phyloP scores from a whole-genome alignment of 2,329 filamentous ascomycete species.

The Chrysosporium keratinophilum region DNA sequence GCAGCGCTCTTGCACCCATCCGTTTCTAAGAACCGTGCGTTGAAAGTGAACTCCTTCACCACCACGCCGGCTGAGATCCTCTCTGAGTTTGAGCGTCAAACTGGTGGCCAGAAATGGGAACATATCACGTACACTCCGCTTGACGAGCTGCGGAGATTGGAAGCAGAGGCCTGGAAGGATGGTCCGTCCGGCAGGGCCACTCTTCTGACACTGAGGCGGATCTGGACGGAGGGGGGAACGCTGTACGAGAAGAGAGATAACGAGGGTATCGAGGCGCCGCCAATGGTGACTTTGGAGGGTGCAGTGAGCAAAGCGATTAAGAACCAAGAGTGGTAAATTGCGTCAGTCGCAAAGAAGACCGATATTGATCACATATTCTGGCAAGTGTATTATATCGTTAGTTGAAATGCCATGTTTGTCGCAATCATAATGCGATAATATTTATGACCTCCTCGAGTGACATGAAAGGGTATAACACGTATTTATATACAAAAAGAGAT shows the following conservation, averaged over 20 bases:
- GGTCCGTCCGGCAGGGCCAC: slow-evolving; percentile 43
- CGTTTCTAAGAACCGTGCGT: slow-evolving; percentile 43
- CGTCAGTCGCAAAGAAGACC: not conserved
- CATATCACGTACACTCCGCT: slow-evolving; percentile 43
- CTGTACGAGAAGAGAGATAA: slow-evolving; percentile 61
- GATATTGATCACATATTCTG: no score
- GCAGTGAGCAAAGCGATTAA: slow-evolving; percentile 28
- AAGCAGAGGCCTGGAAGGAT: slow-evolving; percentile 50
- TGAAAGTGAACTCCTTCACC: slow-evolving; percentile 63
- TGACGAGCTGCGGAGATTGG: slow-evolving; percentile 44
- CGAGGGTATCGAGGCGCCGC: slow-evolving; percentile 44
- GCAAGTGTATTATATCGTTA: no score
- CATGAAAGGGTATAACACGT: slow-evolving; percentile 1
- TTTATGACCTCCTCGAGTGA: not conserved
- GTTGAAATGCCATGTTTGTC: no score
- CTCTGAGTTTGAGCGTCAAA: slow-evolving; percentile 59
- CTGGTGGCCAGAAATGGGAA: slow-evolving; percentile 44
- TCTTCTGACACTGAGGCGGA: slow-evolving; percentile 52
- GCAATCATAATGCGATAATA: no score
- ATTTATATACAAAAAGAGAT: slow-evolving; percentile 1
- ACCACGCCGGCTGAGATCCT: slow-evolving; percentile 53
- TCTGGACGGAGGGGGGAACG: slow-evolving; percentile 64
- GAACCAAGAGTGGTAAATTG: not conserved
- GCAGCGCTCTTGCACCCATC: slow-evolving; percentile 50
- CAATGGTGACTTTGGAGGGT: slow-evolving; percentile 45